Conservation (phyloP, 1,284 basidiomycete genomes). For the Trametes pubescens region DNA sequence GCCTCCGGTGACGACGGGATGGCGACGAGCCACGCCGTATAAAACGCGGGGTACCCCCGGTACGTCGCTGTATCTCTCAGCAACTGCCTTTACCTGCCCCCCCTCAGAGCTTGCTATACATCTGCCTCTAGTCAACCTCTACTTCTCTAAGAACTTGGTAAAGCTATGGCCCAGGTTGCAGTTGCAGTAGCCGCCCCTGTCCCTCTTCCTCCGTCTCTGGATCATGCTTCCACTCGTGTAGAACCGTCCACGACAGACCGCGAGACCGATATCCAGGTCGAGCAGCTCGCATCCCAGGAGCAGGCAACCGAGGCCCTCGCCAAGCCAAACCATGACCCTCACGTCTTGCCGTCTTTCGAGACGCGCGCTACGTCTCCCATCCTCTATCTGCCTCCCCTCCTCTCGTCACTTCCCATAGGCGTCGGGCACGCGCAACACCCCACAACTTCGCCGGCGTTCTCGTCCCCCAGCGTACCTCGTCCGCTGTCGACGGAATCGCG, state of each 20-base stretch:
- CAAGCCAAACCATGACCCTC: slow-evolving; percentile 55
- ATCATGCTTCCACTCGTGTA: slow-evolving; percentile 2
- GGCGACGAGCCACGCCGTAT: slow-evolving; percentile 14
- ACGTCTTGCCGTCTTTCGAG: slow-evolving; percentile 64
- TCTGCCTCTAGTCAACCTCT: not conserved
- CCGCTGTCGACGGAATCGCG: slow-evolving; percentile 71
- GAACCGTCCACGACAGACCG: not conserved
- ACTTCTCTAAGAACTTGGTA: not conserved
- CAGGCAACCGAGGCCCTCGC: slow-evolving; percentile 11
- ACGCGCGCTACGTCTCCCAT: slow-evolving; percentile 56
- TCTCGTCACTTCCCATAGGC: slow-evolving; percentile 71
- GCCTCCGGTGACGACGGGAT: slow-evolving; percentile 18
- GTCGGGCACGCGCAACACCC: slow-evolving; percentile 35
- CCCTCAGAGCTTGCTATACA: not conserved
- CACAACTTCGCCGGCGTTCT: slow-evolving; percentile 33
- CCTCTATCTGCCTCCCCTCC: slow-evolving; percentile 81
- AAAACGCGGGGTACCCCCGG: slow-evolving; percentile 7
- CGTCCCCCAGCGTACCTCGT: slow-evolving; percentile 46
- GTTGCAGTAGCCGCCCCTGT: slow-evolving; percentile 28
- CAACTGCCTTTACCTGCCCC: not conserved
- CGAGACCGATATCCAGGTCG: not conserved
- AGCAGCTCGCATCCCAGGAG: slow-evolving; percentile 21
- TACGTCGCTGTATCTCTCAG: not conserved
- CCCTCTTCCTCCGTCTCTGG: slow-evolving; percentile 7
- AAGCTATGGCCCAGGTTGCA: slow-evolving; percentile 32